These are phyloP conservation scores for Pseudozyma tsukubaensis DNA, from an alignment of 1,284 basidiomycete species.

Conservation along the genomic window DNA sequence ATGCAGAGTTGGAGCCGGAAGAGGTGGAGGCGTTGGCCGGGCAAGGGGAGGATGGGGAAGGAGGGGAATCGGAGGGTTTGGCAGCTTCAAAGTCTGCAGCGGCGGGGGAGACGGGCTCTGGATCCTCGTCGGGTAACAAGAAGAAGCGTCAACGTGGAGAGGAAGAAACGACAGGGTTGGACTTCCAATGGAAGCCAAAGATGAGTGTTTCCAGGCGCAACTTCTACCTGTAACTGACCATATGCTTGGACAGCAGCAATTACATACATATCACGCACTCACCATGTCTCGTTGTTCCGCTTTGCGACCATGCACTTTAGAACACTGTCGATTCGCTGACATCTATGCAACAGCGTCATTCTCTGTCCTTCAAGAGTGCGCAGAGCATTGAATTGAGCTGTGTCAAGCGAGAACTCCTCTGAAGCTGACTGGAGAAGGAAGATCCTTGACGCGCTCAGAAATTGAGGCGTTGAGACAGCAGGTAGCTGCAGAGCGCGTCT, in stretches of 20 bases:
- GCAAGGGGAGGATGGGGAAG: constrained; percentile 9
- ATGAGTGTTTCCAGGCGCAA: constrained; percentile 60
- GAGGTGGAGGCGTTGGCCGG: constrained; percentile 46
- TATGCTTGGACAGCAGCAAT: neutral
- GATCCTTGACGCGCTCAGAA: too few relatives aligned
- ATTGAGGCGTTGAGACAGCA: too few relatives aligned
- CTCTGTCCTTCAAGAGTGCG: too few relatives aligned
- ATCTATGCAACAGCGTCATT: too few relatives aligned
- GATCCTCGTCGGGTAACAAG: constrained; percentile 5
- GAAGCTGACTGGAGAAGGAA: too few relatives aligned
- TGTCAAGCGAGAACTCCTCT: too few relatives aligned
- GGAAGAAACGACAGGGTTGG: constrained; percentile 52
- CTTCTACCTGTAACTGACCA: constrained; percentile 57
- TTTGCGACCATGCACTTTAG: constrained; percentile 13
- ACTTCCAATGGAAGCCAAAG: constrained; percentile 67
- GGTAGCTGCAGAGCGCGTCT: neutral
- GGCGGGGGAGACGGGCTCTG: neutral
- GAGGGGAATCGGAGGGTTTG: constrained; percentile 8
- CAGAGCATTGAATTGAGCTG: too few relatives aligned
- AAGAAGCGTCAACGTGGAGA: constrained; percentile 44
- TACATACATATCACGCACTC: neutral
- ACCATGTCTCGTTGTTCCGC: neutral
- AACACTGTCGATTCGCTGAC: too few relatives aligned
- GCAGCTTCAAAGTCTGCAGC: constrained; percentile 1
- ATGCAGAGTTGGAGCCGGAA: constrained; percentile 56